Evolutionary conservation across 1,284 basidiomycete genomes (phyloP).

Genomic region (Ceratobasidium sp.): DNA sequence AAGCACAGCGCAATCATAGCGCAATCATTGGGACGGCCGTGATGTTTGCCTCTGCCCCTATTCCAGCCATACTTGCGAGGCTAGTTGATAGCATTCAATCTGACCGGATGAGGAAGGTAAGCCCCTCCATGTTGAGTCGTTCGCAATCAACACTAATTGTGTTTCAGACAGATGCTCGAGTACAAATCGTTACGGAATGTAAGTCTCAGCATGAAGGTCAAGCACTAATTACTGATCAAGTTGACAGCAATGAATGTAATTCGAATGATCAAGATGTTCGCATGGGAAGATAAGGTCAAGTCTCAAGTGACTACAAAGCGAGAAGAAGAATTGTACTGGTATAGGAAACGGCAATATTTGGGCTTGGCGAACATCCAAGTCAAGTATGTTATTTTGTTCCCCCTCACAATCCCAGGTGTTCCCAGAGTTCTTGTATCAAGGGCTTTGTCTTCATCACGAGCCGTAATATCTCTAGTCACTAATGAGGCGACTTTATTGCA

Average conservation of each 20-base stretch:
- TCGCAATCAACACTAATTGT: too few relatives aligned
- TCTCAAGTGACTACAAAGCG: conserved; percentile 1
- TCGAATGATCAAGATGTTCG: conserved; percentile 45
- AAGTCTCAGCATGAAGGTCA: not conserved
- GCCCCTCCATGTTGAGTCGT: too few relatives aligned
- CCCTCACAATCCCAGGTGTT: too few relatives aligned
- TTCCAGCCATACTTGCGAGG: conserved; percentile 40
- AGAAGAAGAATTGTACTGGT: conserved; percentile 35
- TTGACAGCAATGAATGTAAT: conserved; percentile 31
- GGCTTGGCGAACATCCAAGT: conserved; percentile 27
- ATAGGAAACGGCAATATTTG: conserved; percentile 27
- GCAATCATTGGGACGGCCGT: conserved; percentile 47
- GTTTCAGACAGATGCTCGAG: conserved; percentile 39
- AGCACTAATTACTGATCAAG: not conserved
- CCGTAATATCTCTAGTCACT: too few relatives aligned
- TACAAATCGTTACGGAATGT: conserved; percentile 44
- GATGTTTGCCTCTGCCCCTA: conserved; percentile 39
- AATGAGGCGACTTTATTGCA: too few relatives aligned
- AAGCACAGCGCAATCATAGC: not conserved
- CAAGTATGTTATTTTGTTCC: conserved; percentile 21
- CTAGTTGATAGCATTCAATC: conserved; percentile 51
- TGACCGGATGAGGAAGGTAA: conserved; percentile 50
- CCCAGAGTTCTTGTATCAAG: not conserved
- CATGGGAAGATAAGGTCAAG: conserved; percentile 41
- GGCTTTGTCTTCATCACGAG: too few relatives aligned